Evolutionary conservation across 2,329 filamentous ascomycete species (phyloP), one percentile per base, ranked within the genome.

Genomic region (Colletotrichum spaethianum): DNA sequence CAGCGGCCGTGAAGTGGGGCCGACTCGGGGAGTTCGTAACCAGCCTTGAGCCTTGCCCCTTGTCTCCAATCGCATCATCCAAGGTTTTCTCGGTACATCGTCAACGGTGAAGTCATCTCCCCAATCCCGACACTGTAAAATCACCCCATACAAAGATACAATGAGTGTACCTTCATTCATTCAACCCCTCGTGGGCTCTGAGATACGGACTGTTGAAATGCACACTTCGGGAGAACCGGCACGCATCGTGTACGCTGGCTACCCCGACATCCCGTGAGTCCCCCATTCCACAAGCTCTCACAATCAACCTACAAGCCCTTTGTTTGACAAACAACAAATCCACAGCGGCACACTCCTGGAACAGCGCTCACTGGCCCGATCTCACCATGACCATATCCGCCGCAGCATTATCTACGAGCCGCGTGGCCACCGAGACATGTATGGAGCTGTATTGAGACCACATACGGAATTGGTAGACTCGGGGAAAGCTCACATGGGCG

Each of bases 191-290:
- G 44, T 46, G 50, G 60, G 33, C 2, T 48, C 52, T 6, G 59
- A 60, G 36, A 71, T 73, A 52, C 48, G 62, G 28, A 66, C 67
- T 18, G 57, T 84, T 23, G 82, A 83, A 56, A 84, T 85, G 84
- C 86, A 88, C 77, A 87, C 86, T 3, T 82, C 83, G 23, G 86
- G 86, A 20, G 85, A 87, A 70, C 84, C 86, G 28, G 85, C 85
- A 9, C 80, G 86, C 28, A 87, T 87, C 63, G 74, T 87, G 16
- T 80, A 81, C 62, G 70, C 78, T 11, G 83, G 83, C 1, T 85
- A 82, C 67, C 84, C 84, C 8, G 60, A 74, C 0, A 72, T 84
- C 4, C 65, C 73, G 4, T 72, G 9, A 26, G 65, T 55, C 14
- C 31, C 14, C 3, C 5, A 6, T 46, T 14, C 33, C 12, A 5